A percentile compares a stretch with the other conserved stretches of the same genome.
Evolutionary conservation across 208 protist genomes (phyloP).

Genomic region (Blastocrithidia nonstop): DNA sequence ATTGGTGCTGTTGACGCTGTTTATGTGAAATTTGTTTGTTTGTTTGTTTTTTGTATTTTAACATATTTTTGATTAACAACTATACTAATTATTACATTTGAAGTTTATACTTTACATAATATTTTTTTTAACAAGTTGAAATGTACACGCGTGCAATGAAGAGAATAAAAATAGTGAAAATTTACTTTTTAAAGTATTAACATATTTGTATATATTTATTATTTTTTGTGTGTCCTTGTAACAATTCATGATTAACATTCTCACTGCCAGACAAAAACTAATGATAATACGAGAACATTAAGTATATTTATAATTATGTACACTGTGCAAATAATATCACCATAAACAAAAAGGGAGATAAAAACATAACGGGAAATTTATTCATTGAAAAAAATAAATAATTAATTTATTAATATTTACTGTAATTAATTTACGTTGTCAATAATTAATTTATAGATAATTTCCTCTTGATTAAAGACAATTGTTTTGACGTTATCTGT

Average conservation of each 20-base stretch:
- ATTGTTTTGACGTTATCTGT: neutral
- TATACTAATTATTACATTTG: too few species aligned
- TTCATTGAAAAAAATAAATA: slow-evolving; percentile 1
- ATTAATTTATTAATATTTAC: neutral
- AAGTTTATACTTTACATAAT: too few species aligned
- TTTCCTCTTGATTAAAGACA: too few species aligned
- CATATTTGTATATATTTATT: too few species aligned
- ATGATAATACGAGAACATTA: neutral
- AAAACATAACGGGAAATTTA: neutral
- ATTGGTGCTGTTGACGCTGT: too few species aligned
- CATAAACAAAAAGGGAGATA: neutral
- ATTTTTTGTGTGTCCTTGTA: too few species aligned
- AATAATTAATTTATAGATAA: neutral
- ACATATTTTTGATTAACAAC: too few species aligned
- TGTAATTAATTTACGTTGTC: neutral
- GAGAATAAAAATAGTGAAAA: neutral
- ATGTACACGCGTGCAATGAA: neutral
- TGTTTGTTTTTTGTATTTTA: too few species aligned
- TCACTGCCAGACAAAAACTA: too few species aligned
- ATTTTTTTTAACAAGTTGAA: neutral
- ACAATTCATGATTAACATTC: too few species aligned
- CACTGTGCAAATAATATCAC: neutral
- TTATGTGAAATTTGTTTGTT: too few species aligned
- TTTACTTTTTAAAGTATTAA: too few species aligned
- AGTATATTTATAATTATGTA: neutral